Evolutionary conservation across 495 filamentous ascomycete genomes (phyloP).

Genomic region (Aspergillus sclerotiicarbonarius): DNA sequence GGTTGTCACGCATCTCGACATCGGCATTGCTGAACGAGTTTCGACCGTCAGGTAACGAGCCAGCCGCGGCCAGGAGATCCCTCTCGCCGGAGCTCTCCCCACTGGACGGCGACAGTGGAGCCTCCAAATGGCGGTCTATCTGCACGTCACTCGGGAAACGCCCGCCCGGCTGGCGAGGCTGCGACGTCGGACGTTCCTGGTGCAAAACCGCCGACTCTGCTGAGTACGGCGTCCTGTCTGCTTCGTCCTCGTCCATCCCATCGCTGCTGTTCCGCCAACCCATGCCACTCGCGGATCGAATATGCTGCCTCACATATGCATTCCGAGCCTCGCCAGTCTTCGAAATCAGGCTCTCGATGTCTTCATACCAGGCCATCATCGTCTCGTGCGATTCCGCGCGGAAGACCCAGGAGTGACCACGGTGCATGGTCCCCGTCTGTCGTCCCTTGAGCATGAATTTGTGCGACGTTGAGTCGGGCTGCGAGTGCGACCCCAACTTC

Average conservation of each 20-base stretch:
- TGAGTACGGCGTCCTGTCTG: constrained; percentile 69
- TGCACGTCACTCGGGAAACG: constrained; percentile 86
- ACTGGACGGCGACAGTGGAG: constrained; percentile 73
- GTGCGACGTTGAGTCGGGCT: constrained; percentile 82
- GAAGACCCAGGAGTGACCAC: constrained; percentile 97
- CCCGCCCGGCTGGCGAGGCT: constrained; percentile 73
- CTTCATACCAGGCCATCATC: constrained; percentile 96
- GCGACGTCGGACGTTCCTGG: constrained; percentile 46
- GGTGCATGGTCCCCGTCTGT: constrained; percentile 89
- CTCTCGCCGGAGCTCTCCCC: constrained; percentile 63
- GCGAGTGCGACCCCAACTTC: constrained; percentile 89
- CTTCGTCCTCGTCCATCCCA: constrained; percentile 84
- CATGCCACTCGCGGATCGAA: constrained; percentile 67
- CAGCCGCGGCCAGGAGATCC: constrained; percentile 59
- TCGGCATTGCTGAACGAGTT: constrained; percentile 25
- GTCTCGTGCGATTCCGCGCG: constrained; percentile 91
- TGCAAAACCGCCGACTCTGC: constrained; percentile 50
- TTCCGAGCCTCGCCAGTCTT: constrained; percentile 86
- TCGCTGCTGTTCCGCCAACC: constrained; percentile 71
- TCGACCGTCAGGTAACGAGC: constrained; percentile 50
- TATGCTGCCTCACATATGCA: constrained; percentile 77
- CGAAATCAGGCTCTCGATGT: constrained; percentile 83
- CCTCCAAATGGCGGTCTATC: constrained; percentile 75
- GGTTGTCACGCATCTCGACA: constrained; percentile 12
- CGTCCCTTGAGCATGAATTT: constrained; percentile 97